Base-by-base conservation (phyloP, 176 grass and related monocot genomes). In the Rhipidocladum racemiflorum region DNA sequence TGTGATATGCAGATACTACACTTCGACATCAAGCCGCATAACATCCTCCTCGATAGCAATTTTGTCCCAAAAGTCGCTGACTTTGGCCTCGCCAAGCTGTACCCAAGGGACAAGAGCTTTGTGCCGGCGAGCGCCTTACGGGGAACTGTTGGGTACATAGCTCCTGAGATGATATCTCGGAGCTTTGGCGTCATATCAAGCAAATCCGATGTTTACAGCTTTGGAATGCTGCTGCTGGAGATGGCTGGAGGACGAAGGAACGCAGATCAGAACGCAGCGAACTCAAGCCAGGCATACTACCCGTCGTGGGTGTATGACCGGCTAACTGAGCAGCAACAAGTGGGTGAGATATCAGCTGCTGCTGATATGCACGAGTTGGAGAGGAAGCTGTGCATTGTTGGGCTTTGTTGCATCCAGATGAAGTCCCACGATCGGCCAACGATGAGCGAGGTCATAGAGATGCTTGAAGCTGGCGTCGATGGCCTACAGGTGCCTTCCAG, bases 21-120 rank as follows among this genome's bases (percentile, higher is more conserved):
- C 20, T 94, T 94, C 6, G 88, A 94, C 21, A 89, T 94, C 48
- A 89, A 94, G 63, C 91, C 81, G 0, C 77, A 80, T 2, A 90
- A 89, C 23, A 87, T 89, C 54, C 90, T 92, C 54, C 29, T 90
- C 6, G 88, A 86, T 15, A 6, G 13, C 8, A 80, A 85, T 10
- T 90, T 93, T 12, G 20, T 84, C 0, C 91, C 88, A 0, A 90
- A 94, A 62, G 72, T 90, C 61, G 53, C 91, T 4, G 91, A 94
- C 21, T 94, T 94, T 13, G 91, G 88, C 0, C 85, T 90, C 0
- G 85, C 85, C 10, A 94, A 90, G 25, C 18, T 94, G 1, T 91
- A 72, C 10, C 84, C 86, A 7, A 84, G 56, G 57, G 91, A 70
- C 7, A 38, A 53, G 0, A 86, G 55, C 12, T 62, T 75, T 1